Evolutionary conservation across 768 basidiomycete species (phyloP).

Genomic region (Floccularia luteovirens): DNA sequence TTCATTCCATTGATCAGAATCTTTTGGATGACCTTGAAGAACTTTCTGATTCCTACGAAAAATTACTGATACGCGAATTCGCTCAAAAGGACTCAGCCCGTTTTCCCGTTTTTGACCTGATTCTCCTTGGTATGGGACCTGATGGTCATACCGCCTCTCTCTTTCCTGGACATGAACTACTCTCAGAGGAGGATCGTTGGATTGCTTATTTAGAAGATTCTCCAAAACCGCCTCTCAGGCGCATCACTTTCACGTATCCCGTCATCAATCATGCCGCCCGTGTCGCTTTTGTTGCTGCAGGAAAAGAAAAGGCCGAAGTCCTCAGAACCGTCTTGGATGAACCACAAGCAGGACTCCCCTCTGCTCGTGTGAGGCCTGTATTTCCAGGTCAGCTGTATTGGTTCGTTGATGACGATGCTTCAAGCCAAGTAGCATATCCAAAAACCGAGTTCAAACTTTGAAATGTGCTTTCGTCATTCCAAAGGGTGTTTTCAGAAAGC

Average conservation of each 20-base stretch:
- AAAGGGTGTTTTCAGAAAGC: no score
- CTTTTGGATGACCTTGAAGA: slow-evolving; percentile 72
- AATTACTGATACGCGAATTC: slow-evolving; percentile 82
- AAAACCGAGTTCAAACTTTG: slow-evolving; percentile 53
- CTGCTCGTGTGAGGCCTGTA: slow-evolving; percentile 72
- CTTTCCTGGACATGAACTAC: slow-evolving; percentile 87
- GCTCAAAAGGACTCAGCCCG: slow-evolving; percentile 90
- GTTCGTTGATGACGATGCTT: slow-evolving; percentile 90
- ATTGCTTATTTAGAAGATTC: slow-evolving; percentile 90
- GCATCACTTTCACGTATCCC: slow-evolving; percentile 89
- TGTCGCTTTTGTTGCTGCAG: slow-evolving; percentile 84
- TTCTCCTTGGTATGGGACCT: slow-evolving; percentile 93
- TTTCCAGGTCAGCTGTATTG: slow-evolving; percentile 84
- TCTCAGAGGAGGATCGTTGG: slow-evolving; percentile 88
- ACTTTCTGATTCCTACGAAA: slow-evolving; percentile 75
- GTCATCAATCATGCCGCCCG: slow-evolving; percentile 87
- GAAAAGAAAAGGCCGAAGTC: slow-evolving; percentile 74
- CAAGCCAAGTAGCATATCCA: slow-evolving; percentile 50
- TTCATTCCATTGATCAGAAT: slow-evolving; percentile 73
- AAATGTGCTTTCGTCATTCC: not conserved
- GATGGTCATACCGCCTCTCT: slow-evolving; percentile 98
- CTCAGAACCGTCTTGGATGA: slow-evolving; percentile 70
- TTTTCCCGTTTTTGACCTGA: slow-evolving; percentile 96
- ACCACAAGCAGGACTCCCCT: slow-evolving; percentile 75
- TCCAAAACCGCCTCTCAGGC: slow-evolving; percentile 85